phyloP scores from a whole-genome alignment of 2,329 filamentous ascomycete species.

The Sporothrix schenckii region DNA sequence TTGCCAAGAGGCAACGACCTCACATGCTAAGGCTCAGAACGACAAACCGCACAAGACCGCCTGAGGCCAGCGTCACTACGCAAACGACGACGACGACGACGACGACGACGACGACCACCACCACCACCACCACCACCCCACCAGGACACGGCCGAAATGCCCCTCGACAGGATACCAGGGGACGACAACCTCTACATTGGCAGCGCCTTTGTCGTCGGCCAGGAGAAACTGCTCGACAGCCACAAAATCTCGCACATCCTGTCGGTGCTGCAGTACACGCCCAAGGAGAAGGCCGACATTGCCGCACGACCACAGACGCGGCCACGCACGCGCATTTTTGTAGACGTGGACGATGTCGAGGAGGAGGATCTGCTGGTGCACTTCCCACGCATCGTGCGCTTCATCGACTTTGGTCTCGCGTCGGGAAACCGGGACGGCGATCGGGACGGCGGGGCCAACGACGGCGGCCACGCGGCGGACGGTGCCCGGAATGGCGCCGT shows the following conservation, averaged over 20 bases:
- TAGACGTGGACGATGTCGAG: conserved; percentile 88
- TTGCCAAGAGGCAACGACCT: no score
- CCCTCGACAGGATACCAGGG: conserved; percentile 68
- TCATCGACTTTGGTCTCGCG: conserved; percentile 58
- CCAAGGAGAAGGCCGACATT: conserved; percentile 47
- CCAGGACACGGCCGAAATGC: conserved; percentile 47
- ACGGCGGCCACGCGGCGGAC: neutral
- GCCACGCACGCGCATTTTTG: conserved; percentile 40
- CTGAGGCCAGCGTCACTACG: no score
- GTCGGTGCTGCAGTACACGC: conserved; percentile 65
- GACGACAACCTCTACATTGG: conserved; percentile 75
- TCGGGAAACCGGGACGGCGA: neutral
- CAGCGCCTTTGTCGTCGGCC: conserved; percentile 78
- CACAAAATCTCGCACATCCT: conserved; percentile 86
- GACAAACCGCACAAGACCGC: no score
- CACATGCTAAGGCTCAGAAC: no score
- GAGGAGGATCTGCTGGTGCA: conserved; percentile 84
- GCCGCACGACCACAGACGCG: conserved; percentile 52
- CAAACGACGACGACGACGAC: no score
- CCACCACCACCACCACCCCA: no score
- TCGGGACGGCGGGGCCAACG: conserved; percentile 40
- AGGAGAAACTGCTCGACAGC: conserved; percentile 65
- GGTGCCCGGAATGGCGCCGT: conserved; percentile 45
- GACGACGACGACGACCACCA: no score
- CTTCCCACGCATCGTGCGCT: conserved; percentile 75